Conservation (phyloP, 2,329 filamentous ascomycete species). For the Cephalotrichum gorgonifer region DNA sequence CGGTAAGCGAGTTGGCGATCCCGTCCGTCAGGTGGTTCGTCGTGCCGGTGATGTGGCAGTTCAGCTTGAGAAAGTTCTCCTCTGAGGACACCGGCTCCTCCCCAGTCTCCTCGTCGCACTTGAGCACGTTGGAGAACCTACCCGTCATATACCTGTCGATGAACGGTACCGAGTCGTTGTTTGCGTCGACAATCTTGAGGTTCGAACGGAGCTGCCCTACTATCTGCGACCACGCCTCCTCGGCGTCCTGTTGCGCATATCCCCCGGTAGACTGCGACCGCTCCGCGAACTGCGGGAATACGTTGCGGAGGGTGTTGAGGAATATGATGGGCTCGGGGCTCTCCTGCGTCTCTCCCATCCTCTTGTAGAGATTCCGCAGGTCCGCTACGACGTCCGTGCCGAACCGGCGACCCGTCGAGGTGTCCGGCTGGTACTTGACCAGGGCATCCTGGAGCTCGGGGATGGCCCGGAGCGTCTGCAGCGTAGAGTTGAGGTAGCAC, state of each 20-base stretch:
- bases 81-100: conserved; percentile 58
- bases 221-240: conserved; percentile 97
- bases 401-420: conserved; percentile 37
- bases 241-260: conserved; percentile 96
- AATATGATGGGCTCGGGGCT: conserved; percentile 80
- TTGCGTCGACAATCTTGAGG: conserved; percentile 46
- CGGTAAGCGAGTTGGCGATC: conserved; percentile 68
- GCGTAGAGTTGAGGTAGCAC: conserved; percentile 93
- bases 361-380: conserved; percentile 73
- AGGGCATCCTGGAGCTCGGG: conserved; percentile 84
- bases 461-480: conserved; percentile 82
- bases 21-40: conserved; percentile 91
- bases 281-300: conserved; percentile 90
- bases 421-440: conserved; percentile 41
- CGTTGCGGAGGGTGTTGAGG: conserved; percentile 64
- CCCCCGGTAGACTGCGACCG: conserved; percentile 70
- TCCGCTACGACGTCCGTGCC: conserved; percentile 27
- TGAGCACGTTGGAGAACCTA: conserved; percentile 64
- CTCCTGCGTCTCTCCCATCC: conserved; percentile 81
- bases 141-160: conserved; percentile 88
- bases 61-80: conserved; percentile 81
- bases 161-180: conserved; percentile 53
- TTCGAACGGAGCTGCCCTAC: conserved; percentile 72
- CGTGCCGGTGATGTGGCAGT: conserved; percentile 83
- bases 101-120: conserved; percentile 68